Percentiles rank a stretch among this genome's conserved stretches.
Evolutionary conservation across 139 green algal species (phyloP).

Genomic region (Haematococcus sp.): DNA sequence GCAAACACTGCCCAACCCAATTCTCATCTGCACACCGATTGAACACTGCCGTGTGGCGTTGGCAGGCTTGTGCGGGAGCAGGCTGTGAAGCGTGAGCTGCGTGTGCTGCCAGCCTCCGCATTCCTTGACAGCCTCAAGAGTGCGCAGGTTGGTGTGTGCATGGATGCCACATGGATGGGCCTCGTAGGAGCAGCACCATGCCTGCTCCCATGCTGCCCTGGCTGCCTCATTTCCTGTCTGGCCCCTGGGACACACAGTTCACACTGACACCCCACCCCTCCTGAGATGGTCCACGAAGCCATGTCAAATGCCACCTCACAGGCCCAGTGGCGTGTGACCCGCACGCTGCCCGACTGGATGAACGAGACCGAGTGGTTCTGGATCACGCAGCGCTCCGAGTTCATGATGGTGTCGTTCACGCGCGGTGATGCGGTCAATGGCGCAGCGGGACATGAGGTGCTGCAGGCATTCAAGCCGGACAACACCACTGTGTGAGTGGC

Average conservation of each 20-base stretch:
- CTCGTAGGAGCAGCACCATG: neutral
- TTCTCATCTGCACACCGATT: too few relatives aligned
- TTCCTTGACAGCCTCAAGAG: too few relatives aligned
- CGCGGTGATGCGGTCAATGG: conserved; percentile 34
- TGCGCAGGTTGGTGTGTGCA: neutral
- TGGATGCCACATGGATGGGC: neutral
- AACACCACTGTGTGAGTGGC: conserved; percentile 32
- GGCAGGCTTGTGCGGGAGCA: conserved; percentile 27
- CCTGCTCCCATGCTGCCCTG: too few relatives aligned
- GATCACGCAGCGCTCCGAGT: conserved; percentile 43
- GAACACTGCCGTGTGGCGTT: neutral
- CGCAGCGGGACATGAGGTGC: conserved; percentile 11
- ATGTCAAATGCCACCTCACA: too few relatives aligned
- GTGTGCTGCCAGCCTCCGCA: conserved; percentile 12
- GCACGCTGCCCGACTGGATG: conserved; percentile 32
- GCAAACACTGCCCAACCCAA: too few relatives aligned
- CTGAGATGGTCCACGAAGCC: too few relatives aligned
- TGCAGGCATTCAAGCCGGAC: conserved; percentile 25
- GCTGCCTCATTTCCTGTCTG: too few relatives aligned
- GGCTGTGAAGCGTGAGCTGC: conserved; percentile 38
- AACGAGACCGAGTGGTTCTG: conserved; percentile 57
- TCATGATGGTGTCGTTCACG: conserved; percentile 44
- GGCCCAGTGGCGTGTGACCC: conserved; percentile 1
- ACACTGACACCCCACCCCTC: too few relatives aligned
- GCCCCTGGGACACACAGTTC: too few relatives aligned